These are phyloP conservation scores for Suhomyces xylopsoci DNA, from an alignment of 805 yeast species.

Conservation along the genomic window DNA sequence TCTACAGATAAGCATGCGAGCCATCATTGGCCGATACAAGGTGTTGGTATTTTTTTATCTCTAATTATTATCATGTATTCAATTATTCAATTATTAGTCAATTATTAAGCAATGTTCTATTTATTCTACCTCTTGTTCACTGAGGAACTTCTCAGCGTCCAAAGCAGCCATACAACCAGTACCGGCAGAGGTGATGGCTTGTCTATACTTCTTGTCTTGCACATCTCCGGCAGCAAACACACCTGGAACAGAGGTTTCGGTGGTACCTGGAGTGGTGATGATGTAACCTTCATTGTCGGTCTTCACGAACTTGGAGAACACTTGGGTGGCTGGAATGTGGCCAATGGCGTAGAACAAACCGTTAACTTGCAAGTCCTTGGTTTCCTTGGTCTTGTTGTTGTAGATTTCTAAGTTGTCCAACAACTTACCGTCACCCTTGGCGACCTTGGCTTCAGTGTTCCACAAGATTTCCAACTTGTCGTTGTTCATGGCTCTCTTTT, in stretches of 20 bases:
- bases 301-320: constrained; percentile 74
- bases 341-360: constrained; percentile 98
- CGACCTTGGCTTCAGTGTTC: constrained; percentile 82
- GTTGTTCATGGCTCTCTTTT: constrained; percentile 79
- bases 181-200: constrained; percentile 99
- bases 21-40: neutral
- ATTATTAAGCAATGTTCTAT: neutral
- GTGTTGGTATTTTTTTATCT: neutral
- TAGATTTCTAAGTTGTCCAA: constrained; percentile 62
- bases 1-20: neutral
- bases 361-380: constrained; percentile 67
- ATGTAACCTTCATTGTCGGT: constrained; percentile 88
- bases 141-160: constrained; percentile 81
- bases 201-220: constrained; percentile 95
- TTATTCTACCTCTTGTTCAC: constrained; percentile 43
- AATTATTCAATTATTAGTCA: too few species aligned
- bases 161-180: constrained; percentile 99
- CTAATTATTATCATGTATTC: neutral
- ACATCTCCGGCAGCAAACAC: constrained; percentile 99
- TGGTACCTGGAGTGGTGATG: constrained; percentile 83
- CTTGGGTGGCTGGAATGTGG: constrained; percentile 89
- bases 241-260: constrained; percentile 83
- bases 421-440: constrained; percentile 90
- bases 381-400: constrained; percentile 70
- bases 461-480: constrained; percentile 88